Base-by-base conservation (phyloP, 345 rosid genomes). In the Cochlearia excelsa region DNA sequence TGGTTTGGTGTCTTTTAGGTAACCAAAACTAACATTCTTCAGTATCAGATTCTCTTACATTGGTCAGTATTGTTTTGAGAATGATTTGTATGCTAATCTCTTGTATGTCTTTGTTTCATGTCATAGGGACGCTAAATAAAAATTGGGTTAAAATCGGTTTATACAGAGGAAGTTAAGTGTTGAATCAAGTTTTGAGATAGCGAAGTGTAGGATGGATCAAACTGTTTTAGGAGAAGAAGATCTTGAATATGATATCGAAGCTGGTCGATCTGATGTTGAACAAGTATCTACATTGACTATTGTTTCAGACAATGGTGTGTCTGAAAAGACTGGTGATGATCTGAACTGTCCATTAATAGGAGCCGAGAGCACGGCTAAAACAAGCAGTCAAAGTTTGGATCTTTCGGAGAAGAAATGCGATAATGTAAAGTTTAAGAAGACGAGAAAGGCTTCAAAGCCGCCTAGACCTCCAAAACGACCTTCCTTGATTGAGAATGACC, bases 381-480 rank as follows among this genome's bases (percentile, higher is more conserved):
- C 26, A 45, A 59, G 31, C 28, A 45, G 51, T 30, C 55, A 68
- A 52, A 72, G 57, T 59, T 57, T 38, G 53, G 67, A 67, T 43
- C 69, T 45, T 50, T 57, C 57, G 3, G 75, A 42, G 33, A 28
- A 26, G 8, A 72, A 65, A 53, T 48, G 45, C 1, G 78, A 57
- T 39, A 77, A 51, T 62, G 85, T 51, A 31, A 81, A 83, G 54
- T 54, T 61, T 30, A 77, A 78, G 63, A 78, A 80, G 51, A 55
- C 62, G 10, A 80, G 84, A 73, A 80, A 78, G 67, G 79, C 95
- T 73, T 75, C 90, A 34, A 88, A 81, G 75, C 98, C 98, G 47
- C 98, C 98, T 0, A 71, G 86, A 41, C 95, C 96, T 43, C 96
- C 96, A 1, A 86, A 77, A 68, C 79, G 86, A 46, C 90, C 90